Base-by-base conservation (phyloP, 1,284 basidiomycete species). In the Xanthoconium separans region DNA sequence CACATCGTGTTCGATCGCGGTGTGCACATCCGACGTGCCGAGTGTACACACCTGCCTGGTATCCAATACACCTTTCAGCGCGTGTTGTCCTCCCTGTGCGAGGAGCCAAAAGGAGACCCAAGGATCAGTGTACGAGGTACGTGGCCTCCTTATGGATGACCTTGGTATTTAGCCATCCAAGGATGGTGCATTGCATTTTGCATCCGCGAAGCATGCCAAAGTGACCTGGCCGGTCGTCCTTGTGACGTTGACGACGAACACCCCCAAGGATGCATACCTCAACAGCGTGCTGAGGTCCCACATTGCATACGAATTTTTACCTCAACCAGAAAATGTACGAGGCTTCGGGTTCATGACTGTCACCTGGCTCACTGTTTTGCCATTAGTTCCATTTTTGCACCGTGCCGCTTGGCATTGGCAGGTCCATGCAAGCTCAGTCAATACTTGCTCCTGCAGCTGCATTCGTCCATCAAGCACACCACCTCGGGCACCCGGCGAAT, bases 351-450 rank as follows among this genome's bases (percentile, higher is more conserved):
- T 12, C 0, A 7, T 11, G 4, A 4, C 2, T 33, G 10, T 33
- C 2, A 9, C 4, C 31, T 33, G 11, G 11, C 31, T 33, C 31
- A 33, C 31, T 11, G 31, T 8, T 31, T 8, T 9, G 4, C 1
- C 13, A 13, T 33, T 12, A 33, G 31, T 33, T 33, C 4, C 11
- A 12, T 33, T 33, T 33, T 33, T 4, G 11, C 13, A 11, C 11
- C 2, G 11, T 13, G 10, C 6, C 6, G 1, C 33, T 34, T 6
- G 33, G 13, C 33, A 34, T 34, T 7, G 15, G 33, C 6, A 12
- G 15, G 4, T 15, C 12, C 2, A 13, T 13, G 11, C 6, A 1
- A 18, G 6, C 20, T 5, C 11, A 11, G 2, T 5, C 3, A 1
- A 41, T 16, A 11, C 5, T 41, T 18, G 11, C 1, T 9, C 9